These are phyloP conservation scores for Solanum ossicruentum DNA, from an alignment of 257 asterid genomes.

Conservation along the genomic window DNA sequence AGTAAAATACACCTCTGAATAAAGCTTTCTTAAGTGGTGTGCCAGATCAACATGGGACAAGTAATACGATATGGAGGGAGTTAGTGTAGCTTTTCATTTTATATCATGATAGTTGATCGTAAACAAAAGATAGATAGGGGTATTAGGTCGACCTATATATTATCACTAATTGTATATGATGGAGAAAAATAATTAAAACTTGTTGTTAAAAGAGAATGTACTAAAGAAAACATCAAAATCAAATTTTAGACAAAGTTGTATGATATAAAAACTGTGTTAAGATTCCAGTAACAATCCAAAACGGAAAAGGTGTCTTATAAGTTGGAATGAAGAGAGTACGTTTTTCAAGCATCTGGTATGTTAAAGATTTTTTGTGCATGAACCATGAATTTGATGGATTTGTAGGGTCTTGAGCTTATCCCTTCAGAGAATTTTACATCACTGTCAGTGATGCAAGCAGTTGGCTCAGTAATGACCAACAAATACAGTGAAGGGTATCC, in stretches of 20 bases:
- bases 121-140: background rate
- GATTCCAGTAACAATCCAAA: background rate
- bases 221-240: background rate
- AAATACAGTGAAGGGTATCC: slow-evolving; percentile 97
- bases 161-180: background rate
- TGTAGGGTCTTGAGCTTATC: slow-evolving; percentile 78
- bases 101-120: background rate
- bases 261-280: background rate
- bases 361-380: background rate
- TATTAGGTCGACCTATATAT: background rate
- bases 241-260: background rate
- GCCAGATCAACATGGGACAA: background rate
- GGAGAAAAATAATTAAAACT: background rate
- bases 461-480: slow-evolving; percentile 95
- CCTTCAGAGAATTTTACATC: slow-evolving; percentile 95
- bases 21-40: background rate
- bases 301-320: background rate
- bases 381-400: background rate
- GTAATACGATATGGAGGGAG: background rate
- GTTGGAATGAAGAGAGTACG: background rate
- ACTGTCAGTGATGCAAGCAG: slow-evolving; percentile 92
- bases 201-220: background rate
- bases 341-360: background rate
- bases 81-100: background rate
- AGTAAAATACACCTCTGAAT: background rate